Evolutionary conservation across 2,329 filamentous ascomycete species (phyloP).

Genomic region (Harringtonia lauricola): DNA sequence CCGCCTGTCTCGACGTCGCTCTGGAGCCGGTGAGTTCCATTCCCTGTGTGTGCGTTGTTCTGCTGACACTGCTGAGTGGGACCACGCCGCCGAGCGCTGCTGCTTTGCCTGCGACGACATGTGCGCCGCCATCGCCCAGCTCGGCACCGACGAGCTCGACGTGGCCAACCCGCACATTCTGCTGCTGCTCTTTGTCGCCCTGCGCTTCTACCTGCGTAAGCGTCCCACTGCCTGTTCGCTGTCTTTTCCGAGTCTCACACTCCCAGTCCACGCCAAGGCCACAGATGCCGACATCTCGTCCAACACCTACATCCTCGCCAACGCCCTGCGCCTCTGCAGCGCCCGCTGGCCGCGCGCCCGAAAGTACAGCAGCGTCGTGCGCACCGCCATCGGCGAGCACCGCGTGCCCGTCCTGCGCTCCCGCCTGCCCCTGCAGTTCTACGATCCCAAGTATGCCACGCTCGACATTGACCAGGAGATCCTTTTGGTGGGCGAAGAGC

Average conservation of each 20-base stretch:
- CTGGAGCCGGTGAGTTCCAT: neutral
- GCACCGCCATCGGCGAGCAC: neutral
- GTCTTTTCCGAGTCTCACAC: neutral
- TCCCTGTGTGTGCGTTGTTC: neutral
- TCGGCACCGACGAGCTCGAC: neutral
- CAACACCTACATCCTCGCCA: neutral
- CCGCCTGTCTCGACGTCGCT: neutral
- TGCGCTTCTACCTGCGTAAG: neutral
- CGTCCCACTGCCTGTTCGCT: neutral
- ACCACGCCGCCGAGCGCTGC: neutral
- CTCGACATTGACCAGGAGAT: neutral
- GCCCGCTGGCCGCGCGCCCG: neutral
- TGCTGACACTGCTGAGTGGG: neutral
- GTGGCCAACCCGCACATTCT: neutral
- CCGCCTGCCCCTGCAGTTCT: neutral
- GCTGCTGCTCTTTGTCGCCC: neutral
- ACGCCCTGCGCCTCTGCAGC: neutral
- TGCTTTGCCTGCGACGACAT: neutral
- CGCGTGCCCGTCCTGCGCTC: neutral
- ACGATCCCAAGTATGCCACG: neutral
- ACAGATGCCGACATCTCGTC: neutral
- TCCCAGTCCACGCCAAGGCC: neutral
- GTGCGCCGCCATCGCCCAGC: neutral
- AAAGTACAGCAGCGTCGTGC: neutral
- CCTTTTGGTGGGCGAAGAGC: too few relatives aligned